Base-by-base conservation (phyloP, 23 red algal species). In the Gracilaria vermiculophylla region DNA sequence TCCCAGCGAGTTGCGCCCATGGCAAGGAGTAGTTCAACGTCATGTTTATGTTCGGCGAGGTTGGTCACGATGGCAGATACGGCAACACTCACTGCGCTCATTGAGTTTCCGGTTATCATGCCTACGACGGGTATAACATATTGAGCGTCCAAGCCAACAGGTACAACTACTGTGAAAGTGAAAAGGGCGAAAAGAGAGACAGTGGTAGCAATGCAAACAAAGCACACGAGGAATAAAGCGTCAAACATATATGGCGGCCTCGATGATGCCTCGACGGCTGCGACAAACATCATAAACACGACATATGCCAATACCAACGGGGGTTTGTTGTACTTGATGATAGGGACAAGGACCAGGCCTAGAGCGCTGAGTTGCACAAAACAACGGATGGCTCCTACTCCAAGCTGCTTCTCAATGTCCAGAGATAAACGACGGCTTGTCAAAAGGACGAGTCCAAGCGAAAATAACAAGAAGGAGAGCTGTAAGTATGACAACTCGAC, bases 91-190 rank as follows among this genome's bases (percentile, higher is more conserved):
- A 94, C 70, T 8, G 69, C 75, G n/a, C 49, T 86, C 87, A 98
- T 85, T 35, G 88, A 64, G 52, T 98, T 94, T 5, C 96, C 96
- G 62, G 94, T 71, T 10, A 98, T 85, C 96, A 98, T 98, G 23
- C 96, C 96, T 12, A 74, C 51, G 28, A 98, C 60, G 10, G 96
- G 96, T 1, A 98, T 93, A 50, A 82, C 55, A 61, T 98, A 98
- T 27, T 86, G 87, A 12, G 96, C 90, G 40, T 89, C 92, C 21
- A 93, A 64, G 54, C 91, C 92, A 23, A 86, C 78, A 14, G 86
- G 31, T 2, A 93, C 43, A 10, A 89, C 66, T 66, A 98, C 79
- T 34, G 85, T 53, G 73, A 91, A 76, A 33, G 81, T 80, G 37
- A 93, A 93, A 1, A 87, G 29, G 16, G 67, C 67, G 20, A 94